A percentile compares a stretch with the other conserved stretches of the same genome.
Evolutionary conservation across 192 early-diverging fungal species (phyloP).

Genomic region (Pecoramyces ruminantium): DNA sequence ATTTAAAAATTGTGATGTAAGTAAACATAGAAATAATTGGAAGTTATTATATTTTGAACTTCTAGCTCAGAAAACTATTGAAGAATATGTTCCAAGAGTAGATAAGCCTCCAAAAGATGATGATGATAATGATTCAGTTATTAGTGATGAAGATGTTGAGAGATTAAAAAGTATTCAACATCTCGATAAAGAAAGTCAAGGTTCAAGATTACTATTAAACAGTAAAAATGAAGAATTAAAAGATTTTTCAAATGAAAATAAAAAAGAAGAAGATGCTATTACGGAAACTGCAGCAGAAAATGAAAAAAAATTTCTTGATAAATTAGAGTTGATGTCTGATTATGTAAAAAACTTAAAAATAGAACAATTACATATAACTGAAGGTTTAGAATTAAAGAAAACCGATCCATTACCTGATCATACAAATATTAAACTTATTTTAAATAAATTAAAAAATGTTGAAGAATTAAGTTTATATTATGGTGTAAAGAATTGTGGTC

Average conservation of each 20-base stretch:
- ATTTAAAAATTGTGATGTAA: background rate
- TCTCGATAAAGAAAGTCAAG: background rate
- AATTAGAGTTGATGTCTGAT: background rate
- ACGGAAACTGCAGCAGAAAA: background rate
- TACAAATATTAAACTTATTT: background rate
- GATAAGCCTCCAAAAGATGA: background rate
- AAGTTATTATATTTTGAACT: background rate
- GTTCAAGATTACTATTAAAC: background rate
- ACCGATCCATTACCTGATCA: background rate
- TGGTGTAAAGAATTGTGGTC: background rate
- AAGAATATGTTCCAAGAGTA: background rate
- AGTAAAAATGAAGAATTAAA: background rate
- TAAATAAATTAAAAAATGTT: background rate
- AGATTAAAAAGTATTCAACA: background rate
- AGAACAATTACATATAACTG: background rate
- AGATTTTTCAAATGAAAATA: background rate
- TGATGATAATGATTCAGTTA: background rate
- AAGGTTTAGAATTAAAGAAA: background rate
- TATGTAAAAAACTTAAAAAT: background rate
- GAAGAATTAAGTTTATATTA: background rate
- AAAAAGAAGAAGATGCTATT: background rate
- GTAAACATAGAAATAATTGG: background rate
- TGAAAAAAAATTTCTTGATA: background rate
- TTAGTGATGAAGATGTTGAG: background rate
- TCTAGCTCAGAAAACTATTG: background rate